Conservation (phyloP, 2,329 filamentous ascomycete species). For the Curvularia sp. region DNA sequence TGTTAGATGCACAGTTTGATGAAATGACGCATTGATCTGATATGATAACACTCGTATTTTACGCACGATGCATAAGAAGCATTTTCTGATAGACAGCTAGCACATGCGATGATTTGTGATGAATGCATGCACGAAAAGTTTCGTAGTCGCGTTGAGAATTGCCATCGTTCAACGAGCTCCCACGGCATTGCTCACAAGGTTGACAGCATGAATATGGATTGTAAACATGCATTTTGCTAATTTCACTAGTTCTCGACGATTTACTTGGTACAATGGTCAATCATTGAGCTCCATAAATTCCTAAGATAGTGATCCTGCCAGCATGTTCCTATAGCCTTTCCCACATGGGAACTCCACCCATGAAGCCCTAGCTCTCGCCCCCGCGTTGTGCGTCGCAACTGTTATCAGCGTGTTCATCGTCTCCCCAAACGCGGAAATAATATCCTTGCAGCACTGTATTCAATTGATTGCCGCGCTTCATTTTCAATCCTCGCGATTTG, state of each 20-base stretch:
- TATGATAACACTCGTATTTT: no score
- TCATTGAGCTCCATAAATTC: neutral
- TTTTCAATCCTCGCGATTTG: neutral
- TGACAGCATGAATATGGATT: no score
- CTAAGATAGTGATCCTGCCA: neutral
- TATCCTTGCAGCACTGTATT: neutral
- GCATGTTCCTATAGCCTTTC: neutral
- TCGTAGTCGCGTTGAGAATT: neutral
- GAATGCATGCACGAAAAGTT: neutral
- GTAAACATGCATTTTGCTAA: no score
- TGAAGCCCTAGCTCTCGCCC: neutral
- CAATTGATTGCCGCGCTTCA: neutral
- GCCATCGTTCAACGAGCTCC: neutral
- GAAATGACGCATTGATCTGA: no score
- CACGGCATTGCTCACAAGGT: neutral
- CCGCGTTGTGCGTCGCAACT: neutral
- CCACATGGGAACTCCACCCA: neutral
- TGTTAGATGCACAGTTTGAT: neutral
- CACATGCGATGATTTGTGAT: neutral
- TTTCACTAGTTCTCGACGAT: no score
- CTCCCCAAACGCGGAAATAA: slow-evolving; percentile 1
- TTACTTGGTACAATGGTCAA: no score
- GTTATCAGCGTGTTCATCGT: neutral
- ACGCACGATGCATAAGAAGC: no score
- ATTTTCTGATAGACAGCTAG: neutral